Evolutionary conservation across 352 stramenopile genomes (phyloP), one percentile per base, ranked within the genome.

Genomic region (Peronospora belbahrii): DNA sequence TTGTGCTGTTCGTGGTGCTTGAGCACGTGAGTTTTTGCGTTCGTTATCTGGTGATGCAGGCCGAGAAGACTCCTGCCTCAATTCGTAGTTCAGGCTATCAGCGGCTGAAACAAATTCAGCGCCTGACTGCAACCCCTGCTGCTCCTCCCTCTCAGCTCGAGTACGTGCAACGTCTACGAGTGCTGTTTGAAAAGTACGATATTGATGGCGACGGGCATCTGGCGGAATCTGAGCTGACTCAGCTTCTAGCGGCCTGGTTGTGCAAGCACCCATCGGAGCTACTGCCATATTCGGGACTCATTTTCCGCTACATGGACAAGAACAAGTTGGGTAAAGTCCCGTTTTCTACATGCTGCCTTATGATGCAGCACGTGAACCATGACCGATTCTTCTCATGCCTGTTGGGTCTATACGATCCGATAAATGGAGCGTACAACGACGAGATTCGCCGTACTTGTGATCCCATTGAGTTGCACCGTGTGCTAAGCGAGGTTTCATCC

Each of bases 301-400:
- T 93, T 25, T 90, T 90, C 63, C 72, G 81, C 2, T 93, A 93
- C 54, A 90, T 93, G 82, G 82, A 93, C 62, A 93, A 93, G 54
- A 88, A 81, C 48, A 65, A 75, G 11, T 41, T 93, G 15, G 82
- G 82, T 30, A 73, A 77, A 15, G 74, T 93, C 27, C 78, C 76
- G 2, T 93, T 93, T 31, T 72, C 82, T 24, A 90, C 82, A 15
- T 89, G 77, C 48, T 93, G 78, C 38, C 64, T 93, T 17, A 88
- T 93, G 72, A 78, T 93, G 35, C 78, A 90, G 52, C 82, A 93
- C 42, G 82, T 90, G 33, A 85, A 93, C 56, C 82, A 90, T 50
- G 82, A 93, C 47, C 82, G 82, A 2, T 93, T 93, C 58, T 88
- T 93, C 52, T 90, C 79, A 20, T 88, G 78, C 48, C 48, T 93